phyloP scores from a whole-genome alignment of 306 rosid genomes.

The Lithocarpus polystachyus region DNA sequence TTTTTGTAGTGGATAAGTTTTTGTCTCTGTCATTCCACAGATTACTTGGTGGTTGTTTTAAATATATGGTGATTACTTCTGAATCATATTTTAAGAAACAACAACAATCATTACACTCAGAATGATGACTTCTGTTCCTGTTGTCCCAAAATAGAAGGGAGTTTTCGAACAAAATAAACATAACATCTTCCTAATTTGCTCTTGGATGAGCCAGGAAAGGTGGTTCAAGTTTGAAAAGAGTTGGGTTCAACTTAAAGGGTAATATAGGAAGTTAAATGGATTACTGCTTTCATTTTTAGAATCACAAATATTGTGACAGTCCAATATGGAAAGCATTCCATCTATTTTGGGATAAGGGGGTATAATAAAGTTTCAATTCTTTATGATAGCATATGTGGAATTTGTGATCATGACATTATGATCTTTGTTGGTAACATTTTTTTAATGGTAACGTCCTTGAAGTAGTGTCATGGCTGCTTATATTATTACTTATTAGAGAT shows the following conservation, averaged over 20 bases:
- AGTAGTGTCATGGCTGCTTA: neutral
- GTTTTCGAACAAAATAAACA: too few relatives aligned
- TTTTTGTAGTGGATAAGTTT: neutral
- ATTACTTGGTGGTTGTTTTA: neutral
- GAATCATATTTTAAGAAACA: neutral
- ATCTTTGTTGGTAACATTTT: neutral
- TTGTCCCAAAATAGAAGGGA: too few relatives aligned
- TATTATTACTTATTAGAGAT: neutral
- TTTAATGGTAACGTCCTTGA: neutral
- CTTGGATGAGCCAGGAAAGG: too few relatives aligned
- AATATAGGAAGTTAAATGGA: too few relatives aligned
- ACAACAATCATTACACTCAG: neutral
- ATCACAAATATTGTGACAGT: too few relatives aligned
- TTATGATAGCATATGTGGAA: neutral
- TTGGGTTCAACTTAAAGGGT: too few relatives aligned
- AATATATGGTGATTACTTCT: neutral
- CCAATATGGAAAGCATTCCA: too few relatives aligned
- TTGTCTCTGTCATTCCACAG: neutral
- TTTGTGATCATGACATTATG: neutral
- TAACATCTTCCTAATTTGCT: too few relatives aligned
- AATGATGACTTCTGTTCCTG: neutral
- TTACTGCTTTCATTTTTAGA: too few relatives aligned
- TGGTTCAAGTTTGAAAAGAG: too few relatives aligned
- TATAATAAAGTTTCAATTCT: neutral
- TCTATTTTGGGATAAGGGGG: too few relatives aligned